Evolutionary conservation across 73 alveolate genomes (phyloP), one percentile per base, ranked within the genome.

Genomic region (Effrenium voratum): DNA sequence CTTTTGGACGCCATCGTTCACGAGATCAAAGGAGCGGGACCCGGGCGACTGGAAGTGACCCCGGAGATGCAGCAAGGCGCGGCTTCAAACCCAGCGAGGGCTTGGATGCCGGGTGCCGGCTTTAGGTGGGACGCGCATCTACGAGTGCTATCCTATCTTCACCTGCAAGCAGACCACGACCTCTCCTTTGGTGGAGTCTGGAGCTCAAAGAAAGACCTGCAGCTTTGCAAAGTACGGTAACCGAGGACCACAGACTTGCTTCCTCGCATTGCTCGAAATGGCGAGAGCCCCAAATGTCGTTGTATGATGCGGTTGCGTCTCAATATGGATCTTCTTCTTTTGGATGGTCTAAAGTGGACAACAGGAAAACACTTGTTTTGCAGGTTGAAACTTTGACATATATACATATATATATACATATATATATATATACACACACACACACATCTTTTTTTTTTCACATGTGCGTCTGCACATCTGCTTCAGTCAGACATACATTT

Each of bases 231-330:
- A 12, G 22, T 55, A 15, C 22, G 34, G 38, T 13, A 34, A 50
- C 95, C 40, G 5, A 88, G 95, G 85, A 88, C 95, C 86, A 40
- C 73, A 85, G 95, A 88, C 72, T n/a, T 88, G 52, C 95, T 88
- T 38, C 95, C 95, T 1, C 95, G 95, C 40, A 88, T 88, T 30
- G 95, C 84, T 0, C 85, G 95, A 2, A 88, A 88, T 44, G 95
- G 85, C 59, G 57, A 10, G 40, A 6, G 85, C 81, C 81, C 46
- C 47, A 32, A 46, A 70, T 32, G 44, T 26, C 38, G 68, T 19
- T 55, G 68, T 0, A 2, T 19, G 68, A 19, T 1, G 3, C 32
- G 0, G 68, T 28, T n/a, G n/a, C n/a, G n/a, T n/a, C n/a, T n/a
- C n/a, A n/a, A n/a, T n/a, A n/a, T n/a, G n/a, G n/a, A n/a, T n/a